Conservation (phyloP, 139 green algal species). For the Pseudopediastrum boryanum region DNA sequence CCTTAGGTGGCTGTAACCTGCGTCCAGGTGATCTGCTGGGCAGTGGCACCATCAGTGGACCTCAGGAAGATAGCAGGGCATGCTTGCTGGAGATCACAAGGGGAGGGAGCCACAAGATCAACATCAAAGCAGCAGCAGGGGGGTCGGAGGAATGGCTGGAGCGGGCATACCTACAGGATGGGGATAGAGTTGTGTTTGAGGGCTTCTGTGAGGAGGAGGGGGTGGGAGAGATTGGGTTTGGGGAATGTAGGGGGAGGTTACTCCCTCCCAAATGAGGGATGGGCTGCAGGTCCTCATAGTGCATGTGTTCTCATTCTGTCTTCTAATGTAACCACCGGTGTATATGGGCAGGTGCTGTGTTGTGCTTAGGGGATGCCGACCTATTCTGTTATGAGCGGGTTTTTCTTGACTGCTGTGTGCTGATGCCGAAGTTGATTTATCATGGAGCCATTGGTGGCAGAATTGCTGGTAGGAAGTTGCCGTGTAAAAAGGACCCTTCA, state of each 20-base stretch:
- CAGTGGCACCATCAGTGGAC: conserved; percentile 85
- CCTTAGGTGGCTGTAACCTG: conserved; percentile 85
- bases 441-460: too few species aligned
- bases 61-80: conserved; percentile 40
- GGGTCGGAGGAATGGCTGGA: neutral
- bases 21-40: conserved; percentile 84
- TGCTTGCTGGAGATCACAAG: conserved; percentile 77
- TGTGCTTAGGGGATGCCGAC: too few species aligned
- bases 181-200: conserved; percentile 80
- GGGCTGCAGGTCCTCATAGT: too few species aligned
- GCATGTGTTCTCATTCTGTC: too few species aligned
- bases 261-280: too few species aligned
- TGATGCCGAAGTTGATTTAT: too few species aligned
- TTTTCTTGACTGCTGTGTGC: too few species aligned
- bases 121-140: conserved; percentile 41
- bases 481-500: too few species aligned
- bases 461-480: too few species aligned
- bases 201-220: conserved; percentile 64
- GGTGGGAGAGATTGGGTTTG: conserved; percentile 79
- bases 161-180: conserved; percentile 76
- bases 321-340: too few species aligned
- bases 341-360: too few species aligned
- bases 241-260: conserved; percentile 69
- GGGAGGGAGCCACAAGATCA: conserved; percentile 53
- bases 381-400: too few species aligned